A percentile compares a stretch with the other conserved stretches of the same genome.
These are phyloP conservation scores for Breynia disticha DNA, from an alignment of 441 rosid species.

Conservation along the genomic window DNA sequence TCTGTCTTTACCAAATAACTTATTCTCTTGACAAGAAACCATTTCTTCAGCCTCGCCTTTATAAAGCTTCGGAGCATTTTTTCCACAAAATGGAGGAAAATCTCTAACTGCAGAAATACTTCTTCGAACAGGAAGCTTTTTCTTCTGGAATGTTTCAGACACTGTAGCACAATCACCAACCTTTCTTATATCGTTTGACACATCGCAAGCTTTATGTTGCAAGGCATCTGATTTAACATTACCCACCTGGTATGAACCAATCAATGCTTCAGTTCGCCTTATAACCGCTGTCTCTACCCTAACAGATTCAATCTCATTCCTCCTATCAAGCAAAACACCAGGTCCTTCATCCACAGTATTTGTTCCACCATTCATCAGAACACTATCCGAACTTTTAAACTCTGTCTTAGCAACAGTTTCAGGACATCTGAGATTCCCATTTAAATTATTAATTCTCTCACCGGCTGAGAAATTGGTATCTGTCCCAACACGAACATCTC, in stretches of 20 bases:
- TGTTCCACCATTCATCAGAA: not conserved
- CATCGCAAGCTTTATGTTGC: too few species aligned
- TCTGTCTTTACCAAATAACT: too few species aligned
- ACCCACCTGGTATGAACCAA: too few species aligned
- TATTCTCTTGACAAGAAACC: constrained; percentile 9
- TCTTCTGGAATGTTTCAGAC: too few species aligned
- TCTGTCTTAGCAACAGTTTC: not conserved
- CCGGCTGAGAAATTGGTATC: constrained; percentile 1
- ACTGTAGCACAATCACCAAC: too few species aligned
- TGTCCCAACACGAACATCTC: constrained; percentile 6
- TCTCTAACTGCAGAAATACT: constrained; percentile 28
- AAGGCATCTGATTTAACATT: too few species aligned
- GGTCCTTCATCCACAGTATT: not conserved
- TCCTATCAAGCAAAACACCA: not conserved
- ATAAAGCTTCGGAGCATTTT: constrained; percentile 36
- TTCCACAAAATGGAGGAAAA: constrained; percentile 33
- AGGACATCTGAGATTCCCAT: too few species aligned
- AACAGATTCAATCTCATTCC: not conserved
- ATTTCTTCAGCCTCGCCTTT: too few species aligned
- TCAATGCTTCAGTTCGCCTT: too few species aligned
- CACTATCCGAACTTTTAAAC: constrained; percentile 6
- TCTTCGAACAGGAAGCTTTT: constrained; percentile 31
- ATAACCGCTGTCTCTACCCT: not conserved
- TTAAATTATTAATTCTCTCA: not conserved
- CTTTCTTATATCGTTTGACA: too few species aligned